Percentiles rank a stretch among this genome's conserved stretches.
Conservation (phyloP, 345 rosid genomes). For the Cardamine occulta region DNA sequence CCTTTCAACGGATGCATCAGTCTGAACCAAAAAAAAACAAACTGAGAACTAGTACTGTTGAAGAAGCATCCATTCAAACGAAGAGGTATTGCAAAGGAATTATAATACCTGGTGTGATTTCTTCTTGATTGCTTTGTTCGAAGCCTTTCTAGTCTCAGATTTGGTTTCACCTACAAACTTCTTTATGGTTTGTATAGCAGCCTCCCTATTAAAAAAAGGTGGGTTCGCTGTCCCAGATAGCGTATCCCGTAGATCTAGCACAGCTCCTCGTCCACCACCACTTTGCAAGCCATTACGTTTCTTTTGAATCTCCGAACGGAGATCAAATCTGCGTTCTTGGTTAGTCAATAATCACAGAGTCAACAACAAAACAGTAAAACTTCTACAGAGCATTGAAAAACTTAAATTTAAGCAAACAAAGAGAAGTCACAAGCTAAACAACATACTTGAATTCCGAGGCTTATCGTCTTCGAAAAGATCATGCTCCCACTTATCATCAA, state of each 20-base stretch:
- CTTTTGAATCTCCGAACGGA: slow-evolving; percentile 82
- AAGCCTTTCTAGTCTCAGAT: slow-evolving; percentile 52
- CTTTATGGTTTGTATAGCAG: slow-evolving; percentile 54
- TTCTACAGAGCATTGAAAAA: slow-evolving; percentile 43
- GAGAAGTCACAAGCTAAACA: slow-evolving; percentile 33
- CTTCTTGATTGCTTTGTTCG: slow-evolving; percentile 48
- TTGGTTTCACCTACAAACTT: slow-evolving; percentile 56
- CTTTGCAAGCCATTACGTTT: slow-evolving; percentile 55
- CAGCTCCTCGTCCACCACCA: too few species aligned
- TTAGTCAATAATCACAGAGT: slow-evolving; percentile 54
- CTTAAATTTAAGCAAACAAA: slow-evolving; percentile 37
- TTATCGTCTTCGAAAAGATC: slow-evolving; percentile 67
- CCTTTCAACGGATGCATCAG: slow-evolving; percentile 59
- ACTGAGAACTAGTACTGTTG: neutral
- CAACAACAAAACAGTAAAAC: slow-evolving; percentile 48
- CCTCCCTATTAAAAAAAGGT: slow-evolving; percentile 48
- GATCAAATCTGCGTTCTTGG: slow-evolving; percentile 69
- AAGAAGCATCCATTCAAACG: neutral
- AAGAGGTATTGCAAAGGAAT: neutral
- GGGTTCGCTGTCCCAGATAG: slow-evolving; percentile 66
- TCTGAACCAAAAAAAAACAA: slow-evolving; percentile 49
- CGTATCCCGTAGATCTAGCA: slow-evolving; percentile 78
- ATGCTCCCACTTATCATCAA: slow-evolving; percentile 93
- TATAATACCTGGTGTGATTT: slow-evolving; percentile 59
- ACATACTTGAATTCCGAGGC: slow-evolving; percentile 64